These are phyloP conservation scores for Trichosporon coremiiforme DNA, from an alignment of 1,284 basidiomycete species.

Conservation along the genomic window DNA sequence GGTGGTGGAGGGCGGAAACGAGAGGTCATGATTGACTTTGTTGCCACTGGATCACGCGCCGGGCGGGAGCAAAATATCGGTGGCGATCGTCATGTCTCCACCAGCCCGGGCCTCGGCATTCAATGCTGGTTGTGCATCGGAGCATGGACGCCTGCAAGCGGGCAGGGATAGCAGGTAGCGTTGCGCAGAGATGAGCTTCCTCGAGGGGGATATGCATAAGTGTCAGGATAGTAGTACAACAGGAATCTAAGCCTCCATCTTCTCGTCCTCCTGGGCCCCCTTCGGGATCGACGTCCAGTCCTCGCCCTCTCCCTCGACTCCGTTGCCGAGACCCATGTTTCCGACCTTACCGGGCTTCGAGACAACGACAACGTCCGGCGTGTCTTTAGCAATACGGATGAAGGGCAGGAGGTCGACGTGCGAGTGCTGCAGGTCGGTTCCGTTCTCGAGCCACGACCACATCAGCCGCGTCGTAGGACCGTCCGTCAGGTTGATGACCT, in stretches of 20 bases:
- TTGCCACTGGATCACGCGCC: slow-evolving; percentile 15
- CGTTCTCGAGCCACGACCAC: slow-evolving; percentile 73
- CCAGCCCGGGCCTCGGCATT: background rate
- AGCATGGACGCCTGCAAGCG: too few relatives aligned
- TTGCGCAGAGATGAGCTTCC: too few relatives aligned
- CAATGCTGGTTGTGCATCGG: too few relatives aligned
- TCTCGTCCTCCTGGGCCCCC: slow-evolving; percentile 20
- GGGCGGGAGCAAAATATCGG: slow-evolving; percentile 21
- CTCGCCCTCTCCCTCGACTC: slow-evolving; percentile 31
- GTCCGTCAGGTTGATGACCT: slow-evolving; percentile 82
- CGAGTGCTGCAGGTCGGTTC: slow-evolving; percentile 59
- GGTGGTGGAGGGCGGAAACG: background rate
- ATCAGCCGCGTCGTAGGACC: slow-evolving; percentile 70
- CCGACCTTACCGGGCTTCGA: slow-evolving; percentile 37
- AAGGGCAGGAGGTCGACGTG: slow-evolving; percentile 65
- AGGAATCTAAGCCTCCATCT: slow-evolving; percentile 25
- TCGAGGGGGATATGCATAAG: slow-evolving; percentile 1
- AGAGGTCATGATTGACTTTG: slow-evolving; percentile 12
- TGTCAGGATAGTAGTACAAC: slow-evolving; percentile 22
- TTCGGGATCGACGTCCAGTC: slow-evolving; percentile 26
- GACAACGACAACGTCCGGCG: slow-evolving; percentile 38
- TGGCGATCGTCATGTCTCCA: slow-evolving; percentile 11
- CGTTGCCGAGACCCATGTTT: slow-evolving; percentile 43
- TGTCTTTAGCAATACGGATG: slow-evolving; percentile 42
- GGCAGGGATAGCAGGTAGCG: too few relatives aligned